These are phyloP conservation scores for Prunus armeniaca DNA, from an alignment of 306 rosid species.

Conservation along the genomic window DNA sequence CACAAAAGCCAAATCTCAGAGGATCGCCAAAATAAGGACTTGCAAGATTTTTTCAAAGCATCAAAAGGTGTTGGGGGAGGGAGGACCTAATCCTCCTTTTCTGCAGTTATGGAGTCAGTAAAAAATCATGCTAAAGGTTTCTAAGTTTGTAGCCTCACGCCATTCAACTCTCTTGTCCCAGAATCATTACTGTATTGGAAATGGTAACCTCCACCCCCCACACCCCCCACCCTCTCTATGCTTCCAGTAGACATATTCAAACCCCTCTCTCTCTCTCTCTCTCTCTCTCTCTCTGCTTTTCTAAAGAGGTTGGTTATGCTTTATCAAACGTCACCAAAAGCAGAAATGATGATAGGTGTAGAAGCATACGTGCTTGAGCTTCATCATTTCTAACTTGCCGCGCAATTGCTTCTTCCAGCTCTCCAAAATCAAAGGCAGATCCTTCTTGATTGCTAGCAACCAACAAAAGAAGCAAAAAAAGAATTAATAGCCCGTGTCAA, in stretches of 20 bases:
- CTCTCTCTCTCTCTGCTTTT: constrained; percentile 28
- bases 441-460: constrained; percentile 58
- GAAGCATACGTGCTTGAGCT: constrained; percentile 61
- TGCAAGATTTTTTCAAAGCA: background rate
- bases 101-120: constrained; percentile 75
- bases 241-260: constrained; percentile 47
- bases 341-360: background rate
- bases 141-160: constrained; percentile 59
- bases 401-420: constrained; percentile 87
- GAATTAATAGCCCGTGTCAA: background rate
- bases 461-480: constrained; percentile 1
- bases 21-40: constrained; percentile 38
- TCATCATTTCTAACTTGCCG: constrained; percentile 83
- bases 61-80: background rate
- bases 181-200: constrained; percentile 55
- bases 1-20: constrained; percentile 42
- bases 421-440: constrained; percentile 81
- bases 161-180: constrained; percentile 40
- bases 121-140: constrained; percentile 58
- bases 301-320: constrained; percentile 41
- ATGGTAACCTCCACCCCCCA: constrained; percentile 33
- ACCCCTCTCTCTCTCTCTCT: constrained; percentile 16
- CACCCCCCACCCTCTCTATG: background rate
- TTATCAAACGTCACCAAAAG: constrained; percentile 41
- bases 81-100: constrained; percentile 61